Evolutionary conservation across 2,329 filamentous ascomycete genomes (phyloP).

Genomic region (Calonectria montana): DNA sequence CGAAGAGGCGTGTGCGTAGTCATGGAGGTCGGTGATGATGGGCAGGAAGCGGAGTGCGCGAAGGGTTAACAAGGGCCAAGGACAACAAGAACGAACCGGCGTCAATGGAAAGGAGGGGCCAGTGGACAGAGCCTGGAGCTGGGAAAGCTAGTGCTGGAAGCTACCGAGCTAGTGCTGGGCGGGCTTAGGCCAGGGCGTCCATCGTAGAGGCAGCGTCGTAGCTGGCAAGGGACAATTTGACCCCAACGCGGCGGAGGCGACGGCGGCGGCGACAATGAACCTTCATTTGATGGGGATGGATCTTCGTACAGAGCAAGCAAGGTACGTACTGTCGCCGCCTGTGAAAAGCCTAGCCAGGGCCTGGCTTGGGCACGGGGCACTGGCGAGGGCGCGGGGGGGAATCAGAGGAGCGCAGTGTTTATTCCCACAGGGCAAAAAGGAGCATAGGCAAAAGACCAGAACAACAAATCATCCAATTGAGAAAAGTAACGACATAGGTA

Average conservation of each 20-base stretch:
- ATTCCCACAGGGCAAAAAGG: neutral
- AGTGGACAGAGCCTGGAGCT: conserved; percentile 1
- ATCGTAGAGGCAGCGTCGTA: conserved; percentile 7
- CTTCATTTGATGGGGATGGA: conserved; percentile 27
- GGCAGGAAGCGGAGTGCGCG: conserved; percentile 23
- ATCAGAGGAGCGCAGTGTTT: neutral
- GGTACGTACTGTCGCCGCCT: conserved; percentile 22
- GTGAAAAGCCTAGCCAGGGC: conserved; percentile 1
- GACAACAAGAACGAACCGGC: conserved; percentile 2
- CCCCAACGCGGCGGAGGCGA: conserved; percentile 20
- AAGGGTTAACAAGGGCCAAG: conserved; percentile 13
- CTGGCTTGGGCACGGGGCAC: neutral
- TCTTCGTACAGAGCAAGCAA: conserved; percentile 25
- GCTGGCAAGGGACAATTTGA: conserved; percentile 21
- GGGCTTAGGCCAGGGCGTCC: conserved; percentile 11
- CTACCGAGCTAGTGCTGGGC: conserved; percentile 20
- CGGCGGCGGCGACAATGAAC: conserved; percentile 14
- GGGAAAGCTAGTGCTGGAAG: conserved; percentile 14
- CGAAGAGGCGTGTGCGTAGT: conserved; percentile 22
- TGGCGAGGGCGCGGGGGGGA: neutral
- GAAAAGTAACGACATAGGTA: neutral
- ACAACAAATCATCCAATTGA: neutral
- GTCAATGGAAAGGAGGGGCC: conserved; percentile 8
- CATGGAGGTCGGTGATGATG: conserved; percentile 9
- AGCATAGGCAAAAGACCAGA: neutral